Percentiles rank a stretch among this genome's conserved stretches.
These are phyloP conservation scores for Warburgia ugandensis DNA, from an alignment of 164 flowering plant species.

Conservation along the genomic window DNA sequence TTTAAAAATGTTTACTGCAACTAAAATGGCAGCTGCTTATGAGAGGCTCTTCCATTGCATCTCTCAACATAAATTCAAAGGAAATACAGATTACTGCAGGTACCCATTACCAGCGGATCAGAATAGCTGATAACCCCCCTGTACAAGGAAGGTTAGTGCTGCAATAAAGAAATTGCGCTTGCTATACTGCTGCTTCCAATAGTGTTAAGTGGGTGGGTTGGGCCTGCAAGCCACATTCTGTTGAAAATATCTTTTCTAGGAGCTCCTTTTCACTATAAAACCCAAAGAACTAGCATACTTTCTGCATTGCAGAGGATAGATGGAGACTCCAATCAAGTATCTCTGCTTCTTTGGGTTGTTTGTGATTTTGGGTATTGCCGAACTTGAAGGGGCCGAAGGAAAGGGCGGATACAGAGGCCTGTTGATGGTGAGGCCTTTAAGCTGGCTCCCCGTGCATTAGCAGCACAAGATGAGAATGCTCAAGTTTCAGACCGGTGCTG, in stretches of 20 bases:
- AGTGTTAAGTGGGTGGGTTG: constrained; percentile 14
- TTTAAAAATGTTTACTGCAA: constrained; percentile 52
- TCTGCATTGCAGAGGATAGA: constrained; percentile 16
- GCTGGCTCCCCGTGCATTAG: constrained; percentile 43
- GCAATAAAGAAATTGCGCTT: constrained; percentile 15
- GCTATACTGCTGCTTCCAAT: constrained; percentile 35
- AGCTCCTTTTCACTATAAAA: constrained; percentile 4
- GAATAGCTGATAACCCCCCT: neutral
- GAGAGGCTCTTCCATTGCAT: constrained; percentile 74
- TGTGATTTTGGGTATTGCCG: constrained; percentile 18
- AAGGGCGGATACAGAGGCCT: constrained; percentile 44
- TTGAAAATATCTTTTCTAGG: neutral
- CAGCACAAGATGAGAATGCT: constrained; percentile 35
- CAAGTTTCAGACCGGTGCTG: constrained; percentile 38
- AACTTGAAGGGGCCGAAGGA: constrained; percentile 19
- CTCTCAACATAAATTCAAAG: constrained; percentile 18
- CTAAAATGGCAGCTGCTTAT: constrained; percentile 65
- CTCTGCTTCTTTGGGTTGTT: constrained; percentile 24
- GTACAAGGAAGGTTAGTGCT: constrained; percentile 16
- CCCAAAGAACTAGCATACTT: constrained; percentile 14
- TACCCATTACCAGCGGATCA: constrained; percentile 3
- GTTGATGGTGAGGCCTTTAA: constrained; percentile 42
- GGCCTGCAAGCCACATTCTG: constrained; percentile 3
- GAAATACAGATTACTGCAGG: constrained; percentile 13
- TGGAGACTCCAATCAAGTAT: constrained; percentile 27